Conservation (phyloP, 495 filamentous ascomycete species). For the Lophiotrema nucula region DNA sequence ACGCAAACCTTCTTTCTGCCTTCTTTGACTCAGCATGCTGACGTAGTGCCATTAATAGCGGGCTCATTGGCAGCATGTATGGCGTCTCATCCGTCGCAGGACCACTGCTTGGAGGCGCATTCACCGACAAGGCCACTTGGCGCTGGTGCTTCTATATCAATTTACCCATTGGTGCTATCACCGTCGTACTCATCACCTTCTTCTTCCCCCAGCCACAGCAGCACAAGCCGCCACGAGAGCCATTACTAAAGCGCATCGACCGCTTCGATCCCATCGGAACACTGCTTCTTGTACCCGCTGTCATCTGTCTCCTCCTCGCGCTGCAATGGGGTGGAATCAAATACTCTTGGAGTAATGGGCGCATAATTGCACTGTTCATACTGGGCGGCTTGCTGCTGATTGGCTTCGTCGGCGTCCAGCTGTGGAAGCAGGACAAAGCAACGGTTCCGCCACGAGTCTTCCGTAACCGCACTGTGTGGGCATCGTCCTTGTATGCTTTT, state of each 20-base stretch:
- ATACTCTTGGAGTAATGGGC: slow-evolving; percentile 25
- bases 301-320: slow-evolving; percentile 28
- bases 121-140: slow-evolving; percentile 8
- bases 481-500: background rate
- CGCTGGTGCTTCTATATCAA: slow-evolving; percentile 8
- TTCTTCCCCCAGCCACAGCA: too few relatives aligned
- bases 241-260: slow-evolving; percentile 15
- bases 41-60: slow-evolving; percentile 13
- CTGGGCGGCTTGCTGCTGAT: slow-evolving; percentile 12
- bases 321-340: slow-evolving; percentile 28
- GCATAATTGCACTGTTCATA: slow-evolving; percentile 25
- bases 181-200: slow-evolving; percentile 8
- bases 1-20: background rate
- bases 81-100: slow-evolving; percentile 42
- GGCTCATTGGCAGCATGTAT: slow-evolving; percentile 4
- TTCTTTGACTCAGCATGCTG: background rate
- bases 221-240: slow-evolving; percentile 12
- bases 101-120: slow-evolving; percentile 59
- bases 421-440: slow-evolving; percentile 7
- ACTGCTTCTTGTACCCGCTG: slow-evolving; percentile 15
- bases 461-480: background rate
- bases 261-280: slow-evolving; percentile 32
- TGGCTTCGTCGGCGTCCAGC: slow-evolving; percentile 26
- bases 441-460: slow-evolving; percentile 21
- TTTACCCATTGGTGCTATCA: slow-evolving; percentile 16